phyloP scores from a whole-genome alignment of 1,139 yeast species.

The Hyphopichia khmerensis region DNA sequence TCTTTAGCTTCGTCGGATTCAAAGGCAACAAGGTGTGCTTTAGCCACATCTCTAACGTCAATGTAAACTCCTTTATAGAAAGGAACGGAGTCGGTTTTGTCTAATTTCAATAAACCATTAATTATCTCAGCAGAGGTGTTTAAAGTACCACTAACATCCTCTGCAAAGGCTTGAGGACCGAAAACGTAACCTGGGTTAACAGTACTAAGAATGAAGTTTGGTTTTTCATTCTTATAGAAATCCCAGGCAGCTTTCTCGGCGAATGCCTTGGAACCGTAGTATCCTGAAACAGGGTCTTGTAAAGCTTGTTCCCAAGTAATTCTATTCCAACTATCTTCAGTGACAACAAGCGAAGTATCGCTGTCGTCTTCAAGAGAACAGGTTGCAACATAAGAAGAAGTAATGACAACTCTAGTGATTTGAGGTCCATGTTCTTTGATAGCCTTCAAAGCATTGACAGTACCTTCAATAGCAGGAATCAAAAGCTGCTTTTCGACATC shows the following conservation, averaged over 20 bases:
- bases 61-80: constrained; percentile 31
- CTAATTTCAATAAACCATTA: constrained; percentile 20
- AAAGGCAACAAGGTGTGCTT: constrained; percentile 32
- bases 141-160: constrained; percentile 26
- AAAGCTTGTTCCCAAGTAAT: constrained; percentile 36
- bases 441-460: constrained; percentile 32
- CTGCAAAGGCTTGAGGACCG: constrained; percentile 41
- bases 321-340: constrained; percentile 41
- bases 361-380: constrained; percentile 38
- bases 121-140: constrained; percentile 37
- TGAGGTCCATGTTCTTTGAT: constrained; percentile 23
- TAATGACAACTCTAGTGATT: constrained; percentile 33
- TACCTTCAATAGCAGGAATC: constrained; percentile 41
- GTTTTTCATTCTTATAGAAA: constrained; percentile 24
- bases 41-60: constrained; percentile 45
- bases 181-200: constrained; percentile 53
- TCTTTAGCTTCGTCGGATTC: constrained; percentile 21
- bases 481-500: constrained; percentile 40
- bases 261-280: constrained; percentile 39
- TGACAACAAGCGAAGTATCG: constrained; percentile 25
- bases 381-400: constrained; percentile 46
- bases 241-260: constrained; percentile 43
- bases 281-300: constrained; percentile 37
- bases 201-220: constrained; percentile 42
- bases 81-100: constrained; percentile 15